Base-by-base conservation (phyloP, 129 eudicot species). In the Tagetes patula region DNA sequence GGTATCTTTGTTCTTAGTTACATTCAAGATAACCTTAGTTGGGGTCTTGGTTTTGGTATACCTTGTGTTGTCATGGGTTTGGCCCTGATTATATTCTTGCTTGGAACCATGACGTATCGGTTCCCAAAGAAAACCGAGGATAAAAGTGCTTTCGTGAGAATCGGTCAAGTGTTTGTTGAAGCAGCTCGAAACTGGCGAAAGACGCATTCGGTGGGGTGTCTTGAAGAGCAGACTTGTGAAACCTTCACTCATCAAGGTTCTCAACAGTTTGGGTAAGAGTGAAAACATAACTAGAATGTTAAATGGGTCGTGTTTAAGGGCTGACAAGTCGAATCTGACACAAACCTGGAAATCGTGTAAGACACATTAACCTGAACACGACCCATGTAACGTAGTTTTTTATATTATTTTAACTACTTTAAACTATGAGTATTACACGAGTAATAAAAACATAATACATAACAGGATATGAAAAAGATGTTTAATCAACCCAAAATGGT, bases 11-110 rank as follows among this genome's bases (percentile, higher is more conserved):
- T 76, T 69, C 66, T 89, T 33, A 76, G 75, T 65, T 89, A 86
- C 79, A 69, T 86, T 65, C 92, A 89, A 60, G 92, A 89, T 5
- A 82, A 86, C 70, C 30, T 84, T 46, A 77, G 85, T 73, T 89
- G 96, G 96, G 86, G 72, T 40, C 64, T 86, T 8, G 91, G 91
- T 1, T 89, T 89, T 76, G 87, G 84, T 42, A 86, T 86, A 50
- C 89, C 96, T 9, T 84, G 86, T 61, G 65, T 82, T 32, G 30
- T 81, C 53, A 77, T 84, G 87, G 77, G 64, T 30, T 27, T 84
- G 55, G 82, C 87, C 0, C 77, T 89, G 3, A 62, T 64, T 11
- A 13, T 80, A 47, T 84, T 86, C 77, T 6, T 86, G 73, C 48
- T 82, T n/a, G 96, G 96, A 73, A 75, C 78, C 6, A 82, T 43